These are phyloP conservation scores for Pleoardoris graminearum DNA, from an alignment of 2,329 filamentous ascomycete genomes.

Conservation along the genomic window DNA sequence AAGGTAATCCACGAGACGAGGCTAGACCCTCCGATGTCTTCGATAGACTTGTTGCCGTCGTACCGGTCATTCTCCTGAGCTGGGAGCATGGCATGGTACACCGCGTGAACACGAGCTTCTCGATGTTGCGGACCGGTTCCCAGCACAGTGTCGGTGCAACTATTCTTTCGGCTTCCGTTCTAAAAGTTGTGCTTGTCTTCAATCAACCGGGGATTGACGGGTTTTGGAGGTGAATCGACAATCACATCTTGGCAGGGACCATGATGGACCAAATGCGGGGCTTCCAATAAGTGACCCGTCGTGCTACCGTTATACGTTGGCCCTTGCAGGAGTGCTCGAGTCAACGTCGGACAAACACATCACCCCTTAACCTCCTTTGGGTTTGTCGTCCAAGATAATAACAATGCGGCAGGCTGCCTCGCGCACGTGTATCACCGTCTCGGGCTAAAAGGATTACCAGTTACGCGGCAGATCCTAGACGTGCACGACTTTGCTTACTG, in stretches of 20 bases:
- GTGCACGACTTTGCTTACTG: too few species aligned
- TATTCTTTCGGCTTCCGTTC: too few species aligned
- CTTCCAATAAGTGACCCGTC: slow-evolving; percentile 1
- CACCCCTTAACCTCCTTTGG: too few species aligned
- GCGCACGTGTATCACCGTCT: too few species aligned
- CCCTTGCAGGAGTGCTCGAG: background rate
- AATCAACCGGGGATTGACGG: background rate
- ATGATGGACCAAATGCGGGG: background rate
- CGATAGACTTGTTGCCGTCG: background rate
- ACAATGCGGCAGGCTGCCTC: too few species aligned
- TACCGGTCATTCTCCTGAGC: background rate
- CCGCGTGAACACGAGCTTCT: background rate
- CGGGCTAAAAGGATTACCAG: too few species aligned
- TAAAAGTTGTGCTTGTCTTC: too few species aligned
- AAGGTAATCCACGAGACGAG: background rate
- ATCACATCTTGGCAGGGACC: background rate
- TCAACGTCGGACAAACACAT: background rate
- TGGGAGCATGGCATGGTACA: background rate
- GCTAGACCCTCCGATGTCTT: background rate
- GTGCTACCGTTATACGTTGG: background rate
- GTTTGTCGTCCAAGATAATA: too few species aligned
- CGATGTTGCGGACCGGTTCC: too few species aligned
- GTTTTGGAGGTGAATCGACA: background rate
- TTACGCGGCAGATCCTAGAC: too few species aligned
- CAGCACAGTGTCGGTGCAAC: too few species aligned